Evolutionary conservation across 1,139 yeast species (phyloP), one percentile per base, ranked within the genome.

Genomic region (Pichia kudriavzevii): DNA sequence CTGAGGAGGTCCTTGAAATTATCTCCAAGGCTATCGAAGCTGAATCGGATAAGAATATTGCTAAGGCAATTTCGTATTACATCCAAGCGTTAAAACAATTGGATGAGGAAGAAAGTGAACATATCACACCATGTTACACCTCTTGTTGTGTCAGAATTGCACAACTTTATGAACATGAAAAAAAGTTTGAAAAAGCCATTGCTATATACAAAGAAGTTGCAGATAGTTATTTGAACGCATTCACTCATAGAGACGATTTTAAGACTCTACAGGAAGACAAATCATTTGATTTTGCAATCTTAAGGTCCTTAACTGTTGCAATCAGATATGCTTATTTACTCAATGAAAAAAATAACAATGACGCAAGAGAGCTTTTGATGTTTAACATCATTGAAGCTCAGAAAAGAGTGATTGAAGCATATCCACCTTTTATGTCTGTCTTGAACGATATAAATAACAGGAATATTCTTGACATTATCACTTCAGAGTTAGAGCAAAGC

Each of bases 61-160:
- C 43, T 3, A 39, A 38, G 5, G 53, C 58, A 6, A 38, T 53
- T 16, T 33, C 37, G 2, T 21, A 35, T 13, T 52, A 48, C 35
- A 22, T 43, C 5, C 39, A 42, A 17, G 43, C 46, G 7, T 32
- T 53, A 15, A 30, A 38, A 7, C 34, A 39, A 16, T 30, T 45
- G 21, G 54, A 50, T 29, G 37, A 39, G 10, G 53, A 66, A 26
- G 62, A 56, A 0, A 52, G 81, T 53, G 72, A 72, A 41, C 66
- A 66, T 9, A 50, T 80, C 24, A 61, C 72, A 28, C 85, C 79
- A 47, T 83, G 78, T 48, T 80, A 76, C 50, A 84, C 95, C 0
- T 94, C 95, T 0, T 69, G 87, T 37, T 91, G 84, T 50, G 62
- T 87, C 52, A 83, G 87, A 53, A 66, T 84, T 28, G 95, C 82